Conservation (phyloP, 305 asterid species). For the Striga hermonthica region DNA sequence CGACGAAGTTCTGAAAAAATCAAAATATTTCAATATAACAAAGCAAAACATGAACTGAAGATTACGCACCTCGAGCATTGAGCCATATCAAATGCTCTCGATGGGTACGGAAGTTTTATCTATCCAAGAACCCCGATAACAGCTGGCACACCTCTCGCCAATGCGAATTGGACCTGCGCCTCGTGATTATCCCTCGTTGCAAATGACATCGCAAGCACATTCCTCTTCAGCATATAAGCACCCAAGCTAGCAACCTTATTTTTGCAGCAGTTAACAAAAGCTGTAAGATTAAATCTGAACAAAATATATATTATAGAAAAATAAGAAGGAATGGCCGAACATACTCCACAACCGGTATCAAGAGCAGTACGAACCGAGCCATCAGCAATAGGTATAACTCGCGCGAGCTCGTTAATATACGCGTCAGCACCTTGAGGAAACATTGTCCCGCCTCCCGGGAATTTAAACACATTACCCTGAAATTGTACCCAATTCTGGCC, state of each 20-base stretch:
- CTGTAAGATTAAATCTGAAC: background rate
- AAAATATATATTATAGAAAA: background rate
- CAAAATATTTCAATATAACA: background rate
- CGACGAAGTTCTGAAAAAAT: background rate
- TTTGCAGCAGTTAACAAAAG: constrained; percentile 18
- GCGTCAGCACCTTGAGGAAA: constrained; percentile 94
- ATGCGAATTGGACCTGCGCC: constrained; percentile 95
- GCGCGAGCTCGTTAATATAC: constrained; percentile 77
- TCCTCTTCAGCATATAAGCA: constrained; percentile 85
- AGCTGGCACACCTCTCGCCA: constrained; percentile 96
- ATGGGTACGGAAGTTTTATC: constrained; percentile 72
- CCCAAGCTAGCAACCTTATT: constrained; percentile 95
- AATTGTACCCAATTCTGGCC: constrained; percentile 80
- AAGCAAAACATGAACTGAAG: background rate
- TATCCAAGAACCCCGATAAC: constrained; percentile 85
- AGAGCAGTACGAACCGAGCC: constrained; percentile 84
- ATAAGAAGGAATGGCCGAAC: constrained; percentile 28
- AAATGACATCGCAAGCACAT: constrained; percentile 79
- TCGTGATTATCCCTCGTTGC: constrained; percentile 94
- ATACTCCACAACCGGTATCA: constrained; percentile 95
- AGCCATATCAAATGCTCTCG: constrained; percentile 87
- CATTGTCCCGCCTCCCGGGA: constrained; percentile 98
- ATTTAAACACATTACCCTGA: constrained; percentile 81
- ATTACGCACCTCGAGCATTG: constrained; percentile 94
- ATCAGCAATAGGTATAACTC: constrained; percentile 61